Base-by-base conservation (phyloP, 352 stramenopile species). In the Phytophthora pini region DNA sequence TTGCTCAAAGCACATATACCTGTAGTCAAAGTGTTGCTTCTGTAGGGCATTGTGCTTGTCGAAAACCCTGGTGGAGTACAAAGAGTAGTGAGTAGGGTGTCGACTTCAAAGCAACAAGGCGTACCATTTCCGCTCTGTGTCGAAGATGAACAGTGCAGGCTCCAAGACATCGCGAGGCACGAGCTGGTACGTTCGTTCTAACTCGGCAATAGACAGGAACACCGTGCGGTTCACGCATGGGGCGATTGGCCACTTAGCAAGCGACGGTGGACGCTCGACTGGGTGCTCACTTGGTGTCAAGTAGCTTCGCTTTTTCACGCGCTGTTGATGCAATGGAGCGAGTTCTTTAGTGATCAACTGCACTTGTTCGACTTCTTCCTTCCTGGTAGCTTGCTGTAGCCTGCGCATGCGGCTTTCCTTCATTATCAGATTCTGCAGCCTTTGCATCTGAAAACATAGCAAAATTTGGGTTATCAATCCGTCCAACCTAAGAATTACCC, bases 1-100 rank as follows among this genome's bases (percentile, higher is more conserved):
- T 51, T 81, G 72, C 34, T 90, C 82, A 38, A 90, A 91, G 64
- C 72, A 77, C 81, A 93, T 90, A 66, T 90, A 93, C 4, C 68
- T 73, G 56, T 89, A 90, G 70, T 93, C 84, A 50, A 93, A 91
- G 24, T 71, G 64, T 22, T 73, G 62, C 44, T 89, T 89, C 54
- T 90, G 84, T n/a, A 93, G 67, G n/a, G 52, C 57, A 31, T 82
- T 90, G 61, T 93, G 84, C 36, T 74, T 73, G 61, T 82, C 72
- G 57, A 91, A 93, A 43, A 93, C 76, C 82, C 81, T 90, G 26
- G 1, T 10, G n/a, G 29, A 31, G 4, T 8, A 9, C 12, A 2
- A 13, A 27, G 24, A 32, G 20, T 36, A 10, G 26, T 56, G 34
- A 46, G 10, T 2, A 32, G 3, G 22, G 9, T 2, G n/a, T 26